Evolutionary conservation across 208 protist species (phyloP).

Genomic region (Trichomonas vaginalis): DNA sequence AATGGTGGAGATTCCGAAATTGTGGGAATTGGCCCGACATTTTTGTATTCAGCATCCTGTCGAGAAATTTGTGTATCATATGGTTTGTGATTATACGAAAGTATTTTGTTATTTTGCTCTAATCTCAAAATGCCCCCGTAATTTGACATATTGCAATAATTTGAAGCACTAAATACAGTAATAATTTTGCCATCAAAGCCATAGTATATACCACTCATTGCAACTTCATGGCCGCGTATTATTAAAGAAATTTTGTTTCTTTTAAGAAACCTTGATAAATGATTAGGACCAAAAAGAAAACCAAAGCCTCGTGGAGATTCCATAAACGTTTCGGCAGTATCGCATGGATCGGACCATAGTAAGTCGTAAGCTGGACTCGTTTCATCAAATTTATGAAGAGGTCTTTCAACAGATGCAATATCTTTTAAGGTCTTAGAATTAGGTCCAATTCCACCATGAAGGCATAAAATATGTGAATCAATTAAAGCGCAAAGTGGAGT

Average conservation of each 20-base stretch:
- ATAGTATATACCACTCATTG: background rate
- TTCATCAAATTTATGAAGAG: background rate
- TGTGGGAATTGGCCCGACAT: background rate
- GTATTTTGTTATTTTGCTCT: background rate
- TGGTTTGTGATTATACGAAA: background rate
- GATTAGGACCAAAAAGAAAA: background rate
- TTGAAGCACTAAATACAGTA: background rate
- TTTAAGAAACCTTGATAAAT: background rate
- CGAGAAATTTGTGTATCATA: background rate
- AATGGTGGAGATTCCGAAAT: background rate
- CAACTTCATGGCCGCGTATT: background rate
- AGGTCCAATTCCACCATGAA: background rate
- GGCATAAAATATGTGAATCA: constrained; percentile 6
- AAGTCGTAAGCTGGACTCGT: background rate
- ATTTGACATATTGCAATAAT: background rate
- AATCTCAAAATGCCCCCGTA: background rate
- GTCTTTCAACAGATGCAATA: background rate
- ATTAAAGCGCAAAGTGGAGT: constrained; percentile 54
- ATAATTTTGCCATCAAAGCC: background rate
- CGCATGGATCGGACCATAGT: background rate
- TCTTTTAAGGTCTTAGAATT: background rate
- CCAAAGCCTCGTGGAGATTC: background rate
- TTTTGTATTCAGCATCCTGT: background rate
- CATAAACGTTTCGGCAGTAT: background rate
- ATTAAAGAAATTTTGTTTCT: background rate